A percentile compares a stretch with the other conserved stretches of the same genome.
These are phyloP conservation scores for Parastagonospora avenae DNA, from an alignment of 2,329 filamentous ascomycete species.

Conservation along the genomic window DNA sequence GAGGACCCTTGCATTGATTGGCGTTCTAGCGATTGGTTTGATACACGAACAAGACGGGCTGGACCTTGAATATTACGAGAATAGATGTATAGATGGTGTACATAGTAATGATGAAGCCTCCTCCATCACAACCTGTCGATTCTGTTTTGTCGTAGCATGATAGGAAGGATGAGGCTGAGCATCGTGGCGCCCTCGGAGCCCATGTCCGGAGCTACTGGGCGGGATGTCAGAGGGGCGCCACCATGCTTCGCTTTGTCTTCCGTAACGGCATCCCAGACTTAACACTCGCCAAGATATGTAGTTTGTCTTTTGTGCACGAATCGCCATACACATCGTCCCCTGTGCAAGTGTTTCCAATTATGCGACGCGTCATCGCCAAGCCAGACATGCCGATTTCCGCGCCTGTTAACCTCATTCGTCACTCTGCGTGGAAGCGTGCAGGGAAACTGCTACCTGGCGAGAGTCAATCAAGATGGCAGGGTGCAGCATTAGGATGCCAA, in stretches of 20 bases:
- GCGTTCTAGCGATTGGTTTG: neutral
- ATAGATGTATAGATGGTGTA: neutral
- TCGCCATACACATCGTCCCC: neutral
- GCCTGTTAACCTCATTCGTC: constrained; percentile 4
- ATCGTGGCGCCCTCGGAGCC: too few relatives aligned
- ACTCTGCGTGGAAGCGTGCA: constrained; percentile 4
- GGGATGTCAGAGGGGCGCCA: too few relatives aligned
- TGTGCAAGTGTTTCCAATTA: neutral
- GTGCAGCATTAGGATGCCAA: neutral
- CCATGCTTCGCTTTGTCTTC: too few relatives aligned
- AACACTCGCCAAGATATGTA: neutral
- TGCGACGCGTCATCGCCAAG: constrained; percentile 7
- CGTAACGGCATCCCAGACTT: too few relatives aligned
- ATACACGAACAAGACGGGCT: neutral
- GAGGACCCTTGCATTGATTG: constrained; percentile 1
- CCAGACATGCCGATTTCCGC: constrained; percentile 3
- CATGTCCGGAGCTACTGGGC: too few relatives aligned
- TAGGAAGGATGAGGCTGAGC: too few relatives aligned
- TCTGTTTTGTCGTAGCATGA: too few relatives aligned
- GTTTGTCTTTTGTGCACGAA: neutral
- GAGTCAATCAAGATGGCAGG: neutral
- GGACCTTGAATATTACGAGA: neutral
- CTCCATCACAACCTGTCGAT: too few relatives aligned
- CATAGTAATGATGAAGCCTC: neutral
- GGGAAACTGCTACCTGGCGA: constrained; percentile 1